Evolutionary conservation across 768 basidiomycete species (phyloP).

Genomic region (Candolleomyces eurysporus): DNA sequence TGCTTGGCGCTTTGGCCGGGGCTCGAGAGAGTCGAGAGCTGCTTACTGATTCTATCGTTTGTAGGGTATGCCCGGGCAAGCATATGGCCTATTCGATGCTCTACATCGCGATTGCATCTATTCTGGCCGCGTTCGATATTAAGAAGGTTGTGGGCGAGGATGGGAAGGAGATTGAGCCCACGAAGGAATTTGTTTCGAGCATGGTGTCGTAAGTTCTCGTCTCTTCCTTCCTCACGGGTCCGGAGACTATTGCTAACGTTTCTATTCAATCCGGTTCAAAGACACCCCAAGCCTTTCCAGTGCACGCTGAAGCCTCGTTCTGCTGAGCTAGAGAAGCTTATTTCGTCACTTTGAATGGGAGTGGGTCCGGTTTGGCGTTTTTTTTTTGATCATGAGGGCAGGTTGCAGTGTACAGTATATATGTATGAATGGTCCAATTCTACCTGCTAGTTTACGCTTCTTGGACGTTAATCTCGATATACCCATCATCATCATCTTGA

Average conservation of each 20-base stretch:
- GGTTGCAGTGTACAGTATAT: too few species aligned
- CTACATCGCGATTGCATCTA: conserved; percentile 17
- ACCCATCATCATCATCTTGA: too few species aligned
- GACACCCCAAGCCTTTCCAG: conserved; percentile 22
- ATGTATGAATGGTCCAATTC: too few species aligned
- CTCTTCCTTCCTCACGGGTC: not conserved
- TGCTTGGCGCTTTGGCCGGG: too few species aligned
- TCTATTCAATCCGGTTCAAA: conserved; percentile 2
- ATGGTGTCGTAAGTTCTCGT: conserved; percentile 22
- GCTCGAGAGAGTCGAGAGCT: not conserved
- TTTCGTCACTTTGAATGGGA: not conserved
- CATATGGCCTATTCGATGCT: conserved; percentile 18
- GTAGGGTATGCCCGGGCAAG: conserved; percentile 19
- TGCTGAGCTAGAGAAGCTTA: conserved; percentile 17
- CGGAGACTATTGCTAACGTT: not conserved
- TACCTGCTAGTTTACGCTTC: too few species aligned
- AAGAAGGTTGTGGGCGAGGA: conserved; percentile 24
- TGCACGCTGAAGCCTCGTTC: conserved; percentile 26
- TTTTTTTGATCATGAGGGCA: too few species aligned
- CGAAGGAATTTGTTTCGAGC: conserved; percentile 22
- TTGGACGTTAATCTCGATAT: too few species aligned
- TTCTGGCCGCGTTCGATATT: conserved; percentile 17
- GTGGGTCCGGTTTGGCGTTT: too few species aligned
- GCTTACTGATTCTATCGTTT: not conserved
- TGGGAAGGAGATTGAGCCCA: conserved; percentile 22